Base-by-base conservation (phyloP, 176 grass and related monocot species). In the Ampelocalamus luodianensis region DNA sequence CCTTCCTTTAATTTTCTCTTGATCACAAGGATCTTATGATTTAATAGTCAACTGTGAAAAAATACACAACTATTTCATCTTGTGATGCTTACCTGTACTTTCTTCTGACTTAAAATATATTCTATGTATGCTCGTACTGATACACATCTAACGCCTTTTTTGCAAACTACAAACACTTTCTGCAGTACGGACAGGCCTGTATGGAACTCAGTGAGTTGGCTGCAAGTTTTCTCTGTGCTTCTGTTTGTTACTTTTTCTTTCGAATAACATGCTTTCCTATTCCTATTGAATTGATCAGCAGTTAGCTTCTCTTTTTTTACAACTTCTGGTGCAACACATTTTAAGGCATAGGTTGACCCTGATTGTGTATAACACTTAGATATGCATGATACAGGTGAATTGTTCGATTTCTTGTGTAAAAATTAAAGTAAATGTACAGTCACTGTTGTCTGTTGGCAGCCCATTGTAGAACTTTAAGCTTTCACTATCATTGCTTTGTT, bases 191-290 rank as follows among this genome's bases (percentile, higher is more conserved):
- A 88, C 14, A 94, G 69, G 88, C 96, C 96, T 65, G 71, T 81
- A 10, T 99, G 96, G 96, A 92, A 87, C 77, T 99, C 93, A 76
- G 96, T 98, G 88, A 95, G 96, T 99, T 86, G 45, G 50, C 78
- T 87, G 9, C 32, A 45, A 7, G 5, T 40, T 77, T 83, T 58
- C 49, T 74, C 26, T 76, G 5, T 27, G 24, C 27, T 45, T 3
- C 49, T 89, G 46, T 66, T 55, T 63, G 61, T 18, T 36, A 76
- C 26, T 22, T 76, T 23, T 48, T 34, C 23, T 13, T 16, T 20
- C 27, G 8, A 81, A 48, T 60, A 17, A 13, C 54, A 46, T 72
- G 54, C 10, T 62, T 58, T 56, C 16, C 9, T 48, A 10, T 34
- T 34, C 32, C 32, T 45, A 46, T 46, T 36, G 66, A 79, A 69